Evolutionary conservation across 2,329 filamentous ascomycete genomes (phyloP).

Genomic region (Monosporascus sp.): DNA sequence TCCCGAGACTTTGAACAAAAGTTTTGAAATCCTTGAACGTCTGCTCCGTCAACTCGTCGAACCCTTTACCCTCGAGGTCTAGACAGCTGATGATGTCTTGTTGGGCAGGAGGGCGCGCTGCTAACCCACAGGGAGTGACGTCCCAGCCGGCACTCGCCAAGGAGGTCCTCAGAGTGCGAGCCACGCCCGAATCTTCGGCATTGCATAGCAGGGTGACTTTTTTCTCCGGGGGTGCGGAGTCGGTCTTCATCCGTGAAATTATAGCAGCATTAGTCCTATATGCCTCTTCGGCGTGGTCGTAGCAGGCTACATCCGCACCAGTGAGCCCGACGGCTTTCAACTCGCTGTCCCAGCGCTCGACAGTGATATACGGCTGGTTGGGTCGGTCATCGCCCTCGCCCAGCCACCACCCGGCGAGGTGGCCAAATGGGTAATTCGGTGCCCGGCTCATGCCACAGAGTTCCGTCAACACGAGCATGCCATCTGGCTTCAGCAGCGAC

Average conservation of each 20-base stretch:
- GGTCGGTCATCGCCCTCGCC: constrained; percentile 24
- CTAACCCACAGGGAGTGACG: constrained; percentile 11
- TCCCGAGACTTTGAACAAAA: constrained; percentile 5
- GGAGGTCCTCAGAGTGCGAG: not conserved
- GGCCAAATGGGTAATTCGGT: constrained; percentile 26
- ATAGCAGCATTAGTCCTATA: constrained; percentile 18
- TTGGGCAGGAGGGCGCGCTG: constrained; percentile 7
- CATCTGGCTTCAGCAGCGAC: constrained; percentile 24
- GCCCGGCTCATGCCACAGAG: constrained; percentile 17
- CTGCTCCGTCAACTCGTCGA: constrained; percentile 15
- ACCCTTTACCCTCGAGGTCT: constrained; percentile 21
- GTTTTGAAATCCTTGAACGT: constrained; percentile 12
- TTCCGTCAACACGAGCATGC: constrained; percentile 27
- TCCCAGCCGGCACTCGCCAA: constrained; percentile 13
- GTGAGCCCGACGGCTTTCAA: constrained; percentile 21
- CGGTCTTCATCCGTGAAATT: constrained; percentile 6
- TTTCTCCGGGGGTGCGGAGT: not conserved
- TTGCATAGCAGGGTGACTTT: constrained; percentile 10
- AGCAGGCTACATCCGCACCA: constrained; percentile 16
- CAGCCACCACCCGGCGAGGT: constrained; percentile 32
- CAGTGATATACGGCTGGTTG: constrained; percentile 20
- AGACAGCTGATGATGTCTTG: constrained; percentile 24
- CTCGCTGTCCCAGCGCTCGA: constrained; percentile 23
- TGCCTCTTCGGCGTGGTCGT: constrained; percentile 11
- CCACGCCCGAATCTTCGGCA: constrained; percentile 4